A percentile compares a stretch with the other conserved stretches of the same genome.
Evolutionary conservation across 2,329 filamentous ascomycete genomes (phyloP).

Genomic region (Calonectria ilicicola): DNA sequence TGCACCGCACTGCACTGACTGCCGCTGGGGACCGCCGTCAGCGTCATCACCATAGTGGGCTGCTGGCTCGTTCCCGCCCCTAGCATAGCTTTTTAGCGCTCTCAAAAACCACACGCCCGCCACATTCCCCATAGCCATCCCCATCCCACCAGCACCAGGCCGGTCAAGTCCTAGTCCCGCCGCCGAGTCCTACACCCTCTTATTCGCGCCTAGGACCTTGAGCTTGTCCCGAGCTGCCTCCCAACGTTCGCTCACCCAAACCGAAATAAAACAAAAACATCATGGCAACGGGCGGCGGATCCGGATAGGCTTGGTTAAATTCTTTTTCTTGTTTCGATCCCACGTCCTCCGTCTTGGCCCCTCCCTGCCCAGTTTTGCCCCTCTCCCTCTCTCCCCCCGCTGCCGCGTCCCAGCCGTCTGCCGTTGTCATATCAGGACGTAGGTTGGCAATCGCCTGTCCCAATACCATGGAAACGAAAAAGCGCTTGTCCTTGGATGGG

Average conservation of each 20-base stretch:
- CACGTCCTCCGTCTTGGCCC: slow-evolving; percentile 1
- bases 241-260: slow-evolving; percentile 26
- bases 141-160: slow-evolving; percentile 25
- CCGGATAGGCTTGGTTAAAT: slow-evolving; percentile 22
- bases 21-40: neutral
- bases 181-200: slow-evolving; percentile 46
- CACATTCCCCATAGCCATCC: slow-evolving; percentile 14
- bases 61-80: neutral
- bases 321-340: slow-evolving; percentile 19
- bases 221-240: slow-evolving; percentile 44
- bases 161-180: slow-evolving; percentile 43
- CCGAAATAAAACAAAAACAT: slow-evolving; percentile 40
- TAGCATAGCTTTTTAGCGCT: slow-evolving; percentile 8
- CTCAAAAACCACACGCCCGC: neutral
- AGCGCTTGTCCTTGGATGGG: slow-evolving; percentile 44
- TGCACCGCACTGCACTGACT: neutral
- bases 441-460: neutral
- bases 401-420: neutral
- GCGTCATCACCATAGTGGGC: neutral
- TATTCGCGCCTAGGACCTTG: slow-evolving; percentile 41
- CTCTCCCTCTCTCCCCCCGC: slow-evolving; percentile 1
- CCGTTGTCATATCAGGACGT: neutral
- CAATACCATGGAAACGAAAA: slow-evolving; percentile 47
- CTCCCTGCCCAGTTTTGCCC: slow-evolving; percentile 18
- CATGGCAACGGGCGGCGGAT: slow-evolving; percentile 40